Base-by-base conservation (phyloP, 1,284 basidiomycete species). In the Garcileccinum viscosum region DNA sequence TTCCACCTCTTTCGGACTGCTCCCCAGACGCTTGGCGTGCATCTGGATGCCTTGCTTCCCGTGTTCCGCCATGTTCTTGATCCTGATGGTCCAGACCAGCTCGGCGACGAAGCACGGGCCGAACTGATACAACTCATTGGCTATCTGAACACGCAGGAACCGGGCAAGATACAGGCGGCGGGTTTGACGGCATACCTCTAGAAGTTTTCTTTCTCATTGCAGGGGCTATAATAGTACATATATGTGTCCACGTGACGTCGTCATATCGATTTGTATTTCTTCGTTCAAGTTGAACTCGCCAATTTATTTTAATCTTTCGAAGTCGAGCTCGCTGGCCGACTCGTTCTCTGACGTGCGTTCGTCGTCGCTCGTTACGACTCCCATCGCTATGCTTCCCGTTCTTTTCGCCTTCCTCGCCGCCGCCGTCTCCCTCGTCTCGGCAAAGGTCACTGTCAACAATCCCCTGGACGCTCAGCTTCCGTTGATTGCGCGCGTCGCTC, bases 31-130 rank as follows among this genome's bases (percentile, higher is more conserved):
- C 87, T 98, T 68, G 86, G 88, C 63, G 89, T 92, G 8, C 89
- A 94, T 83, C 87, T 98, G 77, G 95, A 98, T 79, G 88, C 88
- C 67, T 85, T 99, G 62, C 86, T 99, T 38, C 84, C 85, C 32
- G 91, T 97, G 58, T 98, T 99, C 75, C 90, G 89, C 19, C 88
- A 92, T 79, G 95, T 97, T 59, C 88, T 99, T 35, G 91, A 94
- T 81, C 92, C 94, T 24, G 89, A 77, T 62, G 84, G 81, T 38
- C 83, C 86, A 11, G 94, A 95, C 73, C 92, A 95, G 82, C 83
- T 95, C 69, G 90, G 90, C 12, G 90, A 93, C 53, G 94, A 96
- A 77, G 89, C 91, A 67, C 87, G 92, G 61, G 87, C 84, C 33
- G 89, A 95, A 80, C 82, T 98, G 73, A 89, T 95, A 69, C 86